These are phyloP conservation scores for Ceriops tagal DNA, from an alignment of 345 rosid species.

Conservation along the genomic window DNA sequence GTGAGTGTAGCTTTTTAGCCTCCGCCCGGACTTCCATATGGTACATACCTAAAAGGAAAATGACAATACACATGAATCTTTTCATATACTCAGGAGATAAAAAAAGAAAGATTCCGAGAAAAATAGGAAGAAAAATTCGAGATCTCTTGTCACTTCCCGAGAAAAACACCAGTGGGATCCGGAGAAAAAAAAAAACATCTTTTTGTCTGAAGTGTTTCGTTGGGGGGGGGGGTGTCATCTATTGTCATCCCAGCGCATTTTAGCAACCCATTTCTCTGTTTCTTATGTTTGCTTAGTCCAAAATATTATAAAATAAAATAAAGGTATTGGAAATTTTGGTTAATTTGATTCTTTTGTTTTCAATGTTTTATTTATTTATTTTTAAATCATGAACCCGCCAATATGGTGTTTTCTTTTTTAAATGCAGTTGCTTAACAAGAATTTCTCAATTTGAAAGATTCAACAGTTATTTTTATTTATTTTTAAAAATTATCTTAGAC, in stretches of 20 bases:
- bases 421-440: not conserved
- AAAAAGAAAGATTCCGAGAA: not conserved
- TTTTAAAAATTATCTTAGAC: too few relatives aligned
- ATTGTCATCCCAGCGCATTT: not conserved
- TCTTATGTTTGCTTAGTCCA: not conserved
- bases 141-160: conserved; percentile 17
- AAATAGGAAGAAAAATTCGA: conserved; percentile 3
- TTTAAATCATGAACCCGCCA: not conserved
- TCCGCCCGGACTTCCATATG: not conserved
- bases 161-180: conserved; percentile 10
- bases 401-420: not conserved
- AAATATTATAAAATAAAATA: not conserved
- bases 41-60: not conserved
- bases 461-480: not conserved
- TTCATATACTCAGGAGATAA: not conserved
- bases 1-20: conserved; percentile 9
- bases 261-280: not conserved
- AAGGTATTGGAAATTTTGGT: too few relatives aligned
- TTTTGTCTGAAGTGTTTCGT: conserved; percentile 12
- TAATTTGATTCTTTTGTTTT: not conserved
- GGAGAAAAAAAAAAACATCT: conserved; percentile 11
- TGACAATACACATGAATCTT: not conserved
- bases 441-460: too few relatives aligned
- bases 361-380: too few relatives aligned
- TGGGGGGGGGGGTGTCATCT: not conserved